phyloP scores from a whole-genome alignment of 495 filamentous ascomycete genomes.

The Ramalina intermedia region DNA sequence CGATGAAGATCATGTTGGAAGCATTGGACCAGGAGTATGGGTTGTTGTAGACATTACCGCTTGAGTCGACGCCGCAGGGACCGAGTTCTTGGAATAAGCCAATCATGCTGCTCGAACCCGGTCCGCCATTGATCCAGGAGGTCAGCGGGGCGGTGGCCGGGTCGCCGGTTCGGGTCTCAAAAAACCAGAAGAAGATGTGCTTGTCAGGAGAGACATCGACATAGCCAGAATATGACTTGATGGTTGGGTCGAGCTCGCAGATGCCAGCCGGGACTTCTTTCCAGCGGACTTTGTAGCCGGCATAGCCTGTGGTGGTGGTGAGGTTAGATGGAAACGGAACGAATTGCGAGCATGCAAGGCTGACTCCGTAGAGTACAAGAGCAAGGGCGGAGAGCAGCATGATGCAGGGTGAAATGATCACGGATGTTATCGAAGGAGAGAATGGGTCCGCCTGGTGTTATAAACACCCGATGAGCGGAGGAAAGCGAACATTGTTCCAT shows the following conservation, averaged over 20 bases:
- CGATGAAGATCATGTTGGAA: conserved; percentile 36
- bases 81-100: conserved; percentile 51
- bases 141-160: conserved; percentile 35
- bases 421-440: too few relatives aligned
- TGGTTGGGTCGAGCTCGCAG: conserved; percentile 38
- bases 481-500: too few relatives aligned
- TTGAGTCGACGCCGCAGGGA: conserved; percentile 40
- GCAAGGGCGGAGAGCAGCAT: too few relatives aligned
- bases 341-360: not conserved
- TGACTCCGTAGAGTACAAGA: too few relatives aligned
- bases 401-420: too few relatives aligned
- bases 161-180: conserved; percentile 30
- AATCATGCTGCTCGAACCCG: conserved; percentile 44
- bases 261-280: conserved; percentile 42
- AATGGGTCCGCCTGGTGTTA: too few relatives aligned
- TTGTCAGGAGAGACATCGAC: conserved; percentile 36
- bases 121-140: conserved; percentile 44
- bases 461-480: too few relatives aligned
- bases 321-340: conserved; percentile 6
- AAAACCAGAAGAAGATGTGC: conserved; percentile 41
- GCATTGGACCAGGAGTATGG: conserved; percentile 33
- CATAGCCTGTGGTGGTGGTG: conserved; percentile 3
- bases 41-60: conserved; percentile 36
- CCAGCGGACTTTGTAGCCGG: conserved; percentile 27
- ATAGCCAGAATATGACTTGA: conserved; percentile 43